Evolutionary conservation across 1,284 basidiomycete species (phyloP).

Genomic region (Agroathelia rolfsii): DNA sequence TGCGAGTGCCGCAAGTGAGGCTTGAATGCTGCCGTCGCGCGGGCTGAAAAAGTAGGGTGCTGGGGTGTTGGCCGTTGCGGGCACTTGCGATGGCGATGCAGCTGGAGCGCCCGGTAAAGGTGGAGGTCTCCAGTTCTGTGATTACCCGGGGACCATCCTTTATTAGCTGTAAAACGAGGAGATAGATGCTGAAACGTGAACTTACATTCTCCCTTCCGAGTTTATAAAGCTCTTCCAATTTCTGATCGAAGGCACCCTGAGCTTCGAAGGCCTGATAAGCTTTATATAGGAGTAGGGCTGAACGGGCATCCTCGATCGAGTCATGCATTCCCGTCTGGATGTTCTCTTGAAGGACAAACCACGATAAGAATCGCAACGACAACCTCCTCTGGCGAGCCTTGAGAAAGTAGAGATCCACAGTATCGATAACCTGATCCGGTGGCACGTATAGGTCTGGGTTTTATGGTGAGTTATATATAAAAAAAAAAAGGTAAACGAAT

Average conservation of each 20-base stretch:
- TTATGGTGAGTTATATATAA: not conserved
- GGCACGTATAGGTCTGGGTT: slow-evolving; percentile 87
- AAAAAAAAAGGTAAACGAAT: not conserved
- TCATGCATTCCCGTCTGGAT: slow-evolving; percentile 95
- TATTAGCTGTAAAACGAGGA: not conserved
- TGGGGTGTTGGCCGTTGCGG: slow-evolving; percentile 8
- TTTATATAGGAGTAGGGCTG: slow-evolving; percentile 82
- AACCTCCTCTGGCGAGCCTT: slow-evolving; percentile 76
- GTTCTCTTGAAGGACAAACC: slow-evolving; percentile 84
- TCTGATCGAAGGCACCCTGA: slow-evolving; percentile 75
- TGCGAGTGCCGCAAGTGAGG: slow-evolving; percentile 13
- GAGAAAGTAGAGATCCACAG: slow-evolving; percentile 90
- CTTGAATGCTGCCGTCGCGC: slow-evolving; percentile 15
- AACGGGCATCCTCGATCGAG: slow-evolving; percentile 91
- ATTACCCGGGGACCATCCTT: slow-evolving; percentile 1
- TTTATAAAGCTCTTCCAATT: slow-evolving; percentile 75
- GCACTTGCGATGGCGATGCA: slow-evolving; percentile 6
- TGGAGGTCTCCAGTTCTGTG: slow-evolving; percentile 54
- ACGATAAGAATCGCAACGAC: slow-evolving; percentile 89
- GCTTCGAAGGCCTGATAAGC: slow-evolving; percentile 74
- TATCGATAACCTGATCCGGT: slow-evolving; percentile 91
- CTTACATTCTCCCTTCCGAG: slow-evolving; percentile 64
- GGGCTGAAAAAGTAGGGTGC: slow-evolving; percentile 18
- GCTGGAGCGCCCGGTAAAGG: slow-evolving; percentile 15
- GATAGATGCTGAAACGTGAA: slow-evolving; percentile 9